A percentile compares a stretch with the other conserved stretches of the same genome.
Evolutionary conservation across 2,329 filamentous ascomycete genomes (phyloP).

Genomic region (Pseudogymnoascus sp.): DNA sequence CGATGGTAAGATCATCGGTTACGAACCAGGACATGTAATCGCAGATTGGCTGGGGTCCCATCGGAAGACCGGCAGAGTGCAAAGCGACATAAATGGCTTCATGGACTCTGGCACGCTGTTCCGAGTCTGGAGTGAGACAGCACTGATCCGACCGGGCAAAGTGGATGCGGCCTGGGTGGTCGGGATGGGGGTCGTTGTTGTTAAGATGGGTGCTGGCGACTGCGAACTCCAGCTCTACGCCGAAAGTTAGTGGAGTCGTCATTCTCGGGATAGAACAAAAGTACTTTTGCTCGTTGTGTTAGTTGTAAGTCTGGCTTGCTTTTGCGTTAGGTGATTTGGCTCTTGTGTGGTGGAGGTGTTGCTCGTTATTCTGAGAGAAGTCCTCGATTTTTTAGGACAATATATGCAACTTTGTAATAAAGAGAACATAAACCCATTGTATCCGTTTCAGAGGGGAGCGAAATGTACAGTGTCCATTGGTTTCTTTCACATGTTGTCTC

Average conservation of each 20-base stretch:
- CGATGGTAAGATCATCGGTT: neutral
- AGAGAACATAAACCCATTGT: neutral
- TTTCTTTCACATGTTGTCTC: neutral
- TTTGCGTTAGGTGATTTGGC: neutral
- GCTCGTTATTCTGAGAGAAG: neutral
- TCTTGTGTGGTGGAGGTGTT: neutral
- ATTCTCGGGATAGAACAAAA: neutral
- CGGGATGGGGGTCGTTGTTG: neutral
- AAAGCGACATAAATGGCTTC: neutral
- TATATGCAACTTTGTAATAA: neutral
- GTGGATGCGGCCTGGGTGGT: neutral
- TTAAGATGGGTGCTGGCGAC: neutral
- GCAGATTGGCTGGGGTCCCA: neutral
- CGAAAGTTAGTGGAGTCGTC: conserved; percentile 20
- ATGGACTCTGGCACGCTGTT: neutral
- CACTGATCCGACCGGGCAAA: neutral
- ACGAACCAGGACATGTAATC: conserved; percentile 5
- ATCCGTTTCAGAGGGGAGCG: neutral
- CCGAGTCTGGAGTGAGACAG: neutral
- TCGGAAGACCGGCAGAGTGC: neutral
- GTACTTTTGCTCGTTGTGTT: neutral
- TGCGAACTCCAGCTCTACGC: conserved; percentile 25
- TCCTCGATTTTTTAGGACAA: neutral
- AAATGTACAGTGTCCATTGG: neutral
- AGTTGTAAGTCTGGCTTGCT: neutral